phyloP scores from a whole-genome alignment of 2,329 filamentous ascomycete genomes.

The Trichocomaceae sp. region DNA sequence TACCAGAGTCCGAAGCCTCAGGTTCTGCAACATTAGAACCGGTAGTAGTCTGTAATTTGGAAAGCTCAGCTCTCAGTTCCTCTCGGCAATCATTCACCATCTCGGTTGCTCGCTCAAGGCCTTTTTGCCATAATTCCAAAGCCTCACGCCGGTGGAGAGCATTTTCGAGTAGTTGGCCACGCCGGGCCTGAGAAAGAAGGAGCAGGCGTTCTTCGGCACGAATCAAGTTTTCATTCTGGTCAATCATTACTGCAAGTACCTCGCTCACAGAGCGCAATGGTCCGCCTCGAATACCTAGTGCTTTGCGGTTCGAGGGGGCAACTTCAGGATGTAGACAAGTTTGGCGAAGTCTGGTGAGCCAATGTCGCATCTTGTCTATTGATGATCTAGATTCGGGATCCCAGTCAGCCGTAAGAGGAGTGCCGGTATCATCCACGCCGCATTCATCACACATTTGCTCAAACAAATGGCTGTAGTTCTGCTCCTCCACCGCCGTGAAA shows the following conservation, averaged over 20 bases:
- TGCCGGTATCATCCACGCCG: slow-evolving; percentile 58
- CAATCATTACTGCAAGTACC: slow-evolving; percentile 85
- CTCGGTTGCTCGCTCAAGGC: slow-evolving; percentile 43
- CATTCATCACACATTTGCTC: slow-evolving; percentile 66
- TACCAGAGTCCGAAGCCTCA: slow-evolving; percentile 16
- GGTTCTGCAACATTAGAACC: slow-evolving; percentile 14
- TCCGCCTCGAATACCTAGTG: slow-evolving; percentile 56
- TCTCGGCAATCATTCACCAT: slow-evolving; percentile 57
- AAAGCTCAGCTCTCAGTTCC: slow-evolving; percentile 49
- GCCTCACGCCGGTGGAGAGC: slow-evolving; percentile 62
- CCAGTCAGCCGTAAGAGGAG: slow-evolving; percentile 58
- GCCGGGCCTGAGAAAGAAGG: slow-evolving; percentile 57
- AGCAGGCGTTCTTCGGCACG: slow-evolving; percentile 62
- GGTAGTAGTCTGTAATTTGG: slow-evolving; percentile 19
- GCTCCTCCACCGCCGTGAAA: slow-evolving; percentile 83
- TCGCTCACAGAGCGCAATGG: slow-evolving; percentile 76
- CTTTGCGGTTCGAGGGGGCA: slow-evolving; percentile 58
- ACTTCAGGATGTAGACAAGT: slow-evolving; percentile 82
- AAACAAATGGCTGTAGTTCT: slow-evolving; percentile 74
- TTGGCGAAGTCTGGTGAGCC: slow-evolving; percentile 71
- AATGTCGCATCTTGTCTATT: slow-evolving; percentile 68
- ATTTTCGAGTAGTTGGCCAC: slow-evolving; percentile 75
- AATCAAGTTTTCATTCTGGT: slow-evolving; percentile 65
- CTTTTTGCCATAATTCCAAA: slow-evolving; percentile 61
- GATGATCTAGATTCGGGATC: slow-evolving; percentile 51